Conservation (phyloP, 441 rosid genomes). For the Populus hybrid region DNA sequence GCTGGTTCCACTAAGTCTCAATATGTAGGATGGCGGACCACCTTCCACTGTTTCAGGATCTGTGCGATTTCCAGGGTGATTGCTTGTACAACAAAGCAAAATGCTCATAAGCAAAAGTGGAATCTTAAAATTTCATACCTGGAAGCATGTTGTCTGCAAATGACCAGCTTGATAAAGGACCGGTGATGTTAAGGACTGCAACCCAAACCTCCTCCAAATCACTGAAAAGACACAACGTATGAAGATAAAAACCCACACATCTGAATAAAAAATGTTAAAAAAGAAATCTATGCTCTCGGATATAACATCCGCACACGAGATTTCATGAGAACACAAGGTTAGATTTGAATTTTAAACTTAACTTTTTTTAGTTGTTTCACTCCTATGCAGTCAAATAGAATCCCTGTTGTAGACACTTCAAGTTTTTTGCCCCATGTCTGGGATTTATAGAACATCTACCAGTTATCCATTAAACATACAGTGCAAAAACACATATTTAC, state of each 20-base stretch:
- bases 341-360: not conserved
- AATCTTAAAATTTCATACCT: constrained; percentile 36
- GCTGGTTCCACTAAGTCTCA: constrained; percentile 76
- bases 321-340: not conserved
- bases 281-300: not conserved
- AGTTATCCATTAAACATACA: not conserved
- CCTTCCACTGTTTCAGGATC: constrained; percentile 61
- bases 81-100: not conserved
- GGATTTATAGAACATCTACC: not conserved
- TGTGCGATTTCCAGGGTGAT: constrained; percentile 27
- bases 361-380: not conserved
- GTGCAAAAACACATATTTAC: not conserved
- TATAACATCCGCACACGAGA: not conserved
- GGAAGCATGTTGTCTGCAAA: constrained; percentile 77
- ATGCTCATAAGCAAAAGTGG: constrained; percentile 3
- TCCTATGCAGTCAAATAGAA: not conserved
- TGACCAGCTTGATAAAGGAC: constrained; percentile 94
- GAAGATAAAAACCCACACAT: not conserved
- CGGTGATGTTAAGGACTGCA: constrained; percentile 85
- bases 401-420: not conserved
- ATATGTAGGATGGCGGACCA: constrained; percentile 81
- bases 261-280: not conserved
- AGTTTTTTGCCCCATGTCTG: not conserved
- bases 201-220: constrained; percentile 93
- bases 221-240: constrained; percentile 39